Evolutionary conservation across 2,329 filamentous ascomycete species (phyloP), one percentile per base, ranked within the genome.

Genomic region (Pestalotiopsis sp.): DNA sequence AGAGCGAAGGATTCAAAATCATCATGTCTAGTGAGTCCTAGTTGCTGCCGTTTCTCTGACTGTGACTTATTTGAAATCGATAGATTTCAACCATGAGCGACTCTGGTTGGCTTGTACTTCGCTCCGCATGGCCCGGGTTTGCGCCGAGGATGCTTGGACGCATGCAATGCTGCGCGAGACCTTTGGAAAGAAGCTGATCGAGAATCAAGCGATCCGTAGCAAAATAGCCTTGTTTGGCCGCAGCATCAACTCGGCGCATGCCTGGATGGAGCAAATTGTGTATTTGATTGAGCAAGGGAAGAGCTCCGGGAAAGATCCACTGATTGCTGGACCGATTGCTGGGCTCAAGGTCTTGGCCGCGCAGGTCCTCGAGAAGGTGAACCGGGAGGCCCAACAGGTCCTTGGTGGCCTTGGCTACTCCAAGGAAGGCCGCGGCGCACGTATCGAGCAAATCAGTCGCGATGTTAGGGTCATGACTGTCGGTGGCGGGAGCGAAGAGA

Each of bases 71-170:
- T n/a, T 20, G 6, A n/a, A 7, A 4, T 14, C 17, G 7, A n/a
- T n/a, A 52, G 45, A 86, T 72, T 87, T 87, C 75, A 86, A 87
- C 70, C 80, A 85, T 27, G 88, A 90, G 75, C 80, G 88, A 11
- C 86, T 86, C 68, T 84, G 85, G 71, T 83, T 90, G 74, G 82
- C 84, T 1, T 83, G 86, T 4, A 82, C 83, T 36, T 84, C 84
- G 56, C 85, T 89, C 57, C 82, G 87, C n/a, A 83, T 87, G 72
- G 84, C 86, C 2, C 81, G 87, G 2, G 82, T 86, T 0, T 87
- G 85, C 70, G 76, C 83, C 6, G 82, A 85, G 57, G 83, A 86
- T 70, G 83, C 86, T 0, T 83, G 85, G 68, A 76, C 75, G 4
- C 83, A 86, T 71, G 70, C 71, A 4, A 39, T 69, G 63, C 68